Evolutionary conservation across 192 early-diverging fungal species (phyloP).

Genomic region (Oehlia diaphana): DNA sequence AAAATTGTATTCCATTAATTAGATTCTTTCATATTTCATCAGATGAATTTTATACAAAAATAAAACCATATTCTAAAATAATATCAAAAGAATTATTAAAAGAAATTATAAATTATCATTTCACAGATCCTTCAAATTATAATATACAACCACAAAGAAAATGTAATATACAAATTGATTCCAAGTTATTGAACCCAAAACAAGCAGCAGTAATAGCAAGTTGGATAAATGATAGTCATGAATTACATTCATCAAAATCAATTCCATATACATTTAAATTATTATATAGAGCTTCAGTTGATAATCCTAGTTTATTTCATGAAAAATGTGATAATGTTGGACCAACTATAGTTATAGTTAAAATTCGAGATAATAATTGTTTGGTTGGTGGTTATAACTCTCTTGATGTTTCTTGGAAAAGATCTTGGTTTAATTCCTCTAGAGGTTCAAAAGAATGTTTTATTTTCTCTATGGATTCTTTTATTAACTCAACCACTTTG

Average conservation of each 20-base stretch:
- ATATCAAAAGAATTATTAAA: constrained; percentile 1
- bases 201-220: not conserved
- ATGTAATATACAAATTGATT: not conserved
- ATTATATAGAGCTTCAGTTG: constrained; percentile 3
- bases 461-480: constrained; percentile 9
- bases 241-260: not conserved
- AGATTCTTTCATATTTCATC: constrained; percentile 11
- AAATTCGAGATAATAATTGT: not conserved
- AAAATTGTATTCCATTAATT: constrained; percentile 12
- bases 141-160: not conserved
- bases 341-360: constrained; percentile 7
- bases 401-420: not conserved
- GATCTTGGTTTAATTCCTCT: not conserved
- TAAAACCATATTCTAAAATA: not conserved
- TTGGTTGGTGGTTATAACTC: constrained; percentile 27
- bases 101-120: not conserved
- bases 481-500: not conserved
- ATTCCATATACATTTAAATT: constrained; percentile 4
- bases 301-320: not conserved
- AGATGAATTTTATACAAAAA: not conserved
- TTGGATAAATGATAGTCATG: not conserved
- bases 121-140: not conserved
- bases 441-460: not conserved
- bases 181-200: constrained; percentile 13
- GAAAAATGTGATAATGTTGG: constrained; percentile 7